Evolutionary conservation across 176 grass and related monocot genomes (phyloP).

Genomic region (Rhipidocladum racemiflorum): DNA sequence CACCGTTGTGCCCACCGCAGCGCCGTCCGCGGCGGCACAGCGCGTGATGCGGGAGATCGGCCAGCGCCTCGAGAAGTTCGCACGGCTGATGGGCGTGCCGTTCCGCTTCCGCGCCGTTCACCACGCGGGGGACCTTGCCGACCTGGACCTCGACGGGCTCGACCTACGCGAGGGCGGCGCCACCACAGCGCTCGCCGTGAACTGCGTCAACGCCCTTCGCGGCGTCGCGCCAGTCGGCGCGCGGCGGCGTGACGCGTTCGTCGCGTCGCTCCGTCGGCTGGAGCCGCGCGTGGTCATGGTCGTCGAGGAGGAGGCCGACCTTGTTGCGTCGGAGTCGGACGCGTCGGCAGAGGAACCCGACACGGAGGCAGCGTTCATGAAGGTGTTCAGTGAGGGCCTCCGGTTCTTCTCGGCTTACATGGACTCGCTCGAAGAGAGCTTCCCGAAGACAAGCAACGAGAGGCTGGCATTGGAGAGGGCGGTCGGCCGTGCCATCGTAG

Average conservation of each 20-base stretch:
- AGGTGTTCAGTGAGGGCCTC: conserved; percentile 74
- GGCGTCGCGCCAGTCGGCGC: conserved; percentile 42
- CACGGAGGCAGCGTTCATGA: conserved; percentile 67
- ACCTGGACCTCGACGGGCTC: conserved; percentile 74
- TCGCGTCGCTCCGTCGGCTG: conserved; percentile 52
- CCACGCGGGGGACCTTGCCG: conserved; percentile 76
- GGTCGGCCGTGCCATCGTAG: conserved; percentile 73
- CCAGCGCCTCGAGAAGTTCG: conserved; percentile 93
- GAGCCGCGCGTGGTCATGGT: conserved; percentile 76
- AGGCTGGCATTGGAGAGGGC: conserved; percentile 71
- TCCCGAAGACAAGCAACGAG: conserved; percentile 87
- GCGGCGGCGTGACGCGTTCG: conserved; percentile 55
- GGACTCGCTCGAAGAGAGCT: conserved; percentile 91
- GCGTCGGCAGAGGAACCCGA: conserved; percentile 28
- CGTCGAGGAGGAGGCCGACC: conserved; percentile 89
- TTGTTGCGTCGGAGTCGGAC: conserved; percentile 25
- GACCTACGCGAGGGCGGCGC: conserved; percentile 50
- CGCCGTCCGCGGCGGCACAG: conserved; percentile 52
- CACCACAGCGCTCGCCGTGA: conserved; percentile 61
- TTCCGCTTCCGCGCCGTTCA: conserved; percentile 83
- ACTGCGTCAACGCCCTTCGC: conserved; percentile 77
- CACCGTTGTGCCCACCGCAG: conserved; percentile 57
- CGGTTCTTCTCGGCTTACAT: conserved; percentile 89
- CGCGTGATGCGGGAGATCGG: conserved; percentile 91
- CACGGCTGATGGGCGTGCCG: conserved; percentile 90